Evolutionary conservation across 1,284 basidiomycete species (phyloP).

Genomic region (Cutaneotrichosporon sp.): DNA sequence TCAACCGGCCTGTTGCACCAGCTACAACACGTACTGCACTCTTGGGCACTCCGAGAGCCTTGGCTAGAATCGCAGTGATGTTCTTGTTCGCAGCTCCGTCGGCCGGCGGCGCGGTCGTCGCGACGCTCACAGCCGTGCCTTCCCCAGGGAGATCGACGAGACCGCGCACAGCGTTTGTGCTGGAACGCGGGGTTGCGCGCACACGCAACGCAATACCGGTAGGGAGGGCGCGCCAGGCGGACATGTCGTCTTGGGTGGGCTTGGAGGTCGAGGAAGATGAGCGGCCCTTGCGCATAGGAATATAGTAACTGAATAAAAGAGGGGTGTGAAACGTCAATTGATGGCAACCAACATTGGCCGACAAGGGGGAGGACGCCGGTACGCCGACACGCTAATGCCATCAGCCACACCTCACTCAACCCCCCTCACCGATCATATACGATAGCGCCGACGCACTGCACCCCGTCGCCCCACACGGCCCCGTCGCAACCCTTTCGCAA

Average conservation of each 20-base stretch:
- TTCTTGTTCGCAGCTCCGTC: constrained; percentile 6
- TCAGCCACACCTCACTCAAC: neutral
- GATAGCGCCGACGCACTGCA: neutral
- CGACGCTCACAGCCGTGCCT: neutral
- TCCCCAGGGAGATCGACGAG: neutral
- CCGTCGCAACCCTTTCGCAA: neutral
- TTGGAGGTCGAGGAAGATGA: neutral
- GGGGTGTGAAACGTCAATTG: neutral
- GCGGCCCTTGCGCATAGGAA: neutral
- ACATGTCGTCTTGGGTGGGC: neutral
- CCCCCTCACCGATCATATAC: neutral
- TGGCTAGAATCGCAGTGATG: neutral
- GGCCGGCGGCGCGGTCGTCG: neutral
- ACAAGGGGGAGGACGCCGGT: neutral
- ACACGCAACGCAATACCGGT: neutral
- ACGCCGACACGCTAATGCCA: neutral
- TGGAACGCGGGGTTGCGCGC: neutral
- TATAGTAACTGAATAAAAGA: neutral
- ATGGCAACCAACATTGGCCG: neutral
- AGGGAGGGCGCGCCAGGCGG: constrained; percentile 2
- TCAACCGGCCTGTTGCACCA: neutral
- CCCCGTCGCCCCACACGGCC: neutral
- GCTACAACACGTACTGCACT: neutral
- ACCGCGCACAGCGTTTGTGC: neutral
- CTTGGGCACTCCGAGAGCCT: constrained; percentile 4